Evolutionary conservation across 495 filamentous ascomycete genomes (phyloP).

Genomic region (Trichoderma virens): DNA sequence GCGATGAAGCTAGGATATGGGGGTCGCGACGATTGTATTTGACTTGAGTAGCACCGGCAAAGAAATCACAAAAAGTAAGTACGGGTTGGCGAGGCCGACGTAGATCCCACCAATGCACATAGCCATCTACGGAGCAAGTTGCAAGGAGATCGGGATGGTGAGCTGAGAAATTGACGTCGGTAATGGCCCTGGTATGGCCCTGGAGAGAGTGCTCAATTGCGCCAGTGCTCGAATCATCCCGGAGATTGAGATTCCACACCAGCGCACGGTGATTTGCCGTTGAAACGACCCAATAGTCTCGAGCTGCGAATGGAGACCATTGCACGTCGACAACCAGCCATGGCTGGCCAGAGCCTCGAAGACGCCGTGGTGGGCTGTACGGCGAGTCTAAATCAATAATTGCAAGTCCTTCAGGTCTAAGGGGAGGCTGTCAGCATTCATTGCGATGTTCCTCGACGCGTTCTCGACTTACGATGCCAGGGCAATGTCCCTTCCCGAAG

Average conservation of each 20-base stretch:
- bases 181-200: constrained; percentile 83
- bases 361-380: constrained; percentile 77
- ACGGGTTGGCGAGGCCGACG: constrained; percentile 65
- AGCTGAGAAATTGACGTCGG: constrained; percentile 93
- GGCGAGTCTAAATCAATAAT: constrained; percentile 92
- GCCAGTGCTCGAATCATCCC: constrained; percentile 57
- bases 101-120: constrained; percentile 90
- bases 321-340: constrained; percentile 98
- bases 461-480: constrained; percentile 62
- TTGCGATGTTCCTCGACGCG: not conserved
- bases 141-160: constrained; percentile 84
- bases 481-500: constrained; percentile 85
- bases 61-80: constrained; percentile 86
- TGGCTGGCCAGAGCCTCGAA: constrained; percentile 73
- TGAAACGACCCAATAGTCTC: constrained; percentile 89
- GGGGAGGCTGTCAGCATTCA: constrained; percentile 11
- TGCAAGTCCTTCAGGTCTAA: constrained; percentile 70
- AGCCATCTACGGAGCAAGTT: constrained; percentile 88
- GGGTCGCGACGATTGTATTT: constrained; percentile 89
- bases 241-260: constrained; percentile 85
- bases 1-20: constrained; percentile 80
- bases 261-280: constrained; percentile 92
- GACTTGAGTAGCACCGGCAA: constrained; percentile 89
- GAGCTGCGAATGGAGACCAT: constrained; percentile 87
- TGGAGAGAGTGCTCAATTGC: constrained; percentile 85